phyloP scores from a whole-genome alignment of 805 yeast genomes.

The Starmerella apis region DNA sequence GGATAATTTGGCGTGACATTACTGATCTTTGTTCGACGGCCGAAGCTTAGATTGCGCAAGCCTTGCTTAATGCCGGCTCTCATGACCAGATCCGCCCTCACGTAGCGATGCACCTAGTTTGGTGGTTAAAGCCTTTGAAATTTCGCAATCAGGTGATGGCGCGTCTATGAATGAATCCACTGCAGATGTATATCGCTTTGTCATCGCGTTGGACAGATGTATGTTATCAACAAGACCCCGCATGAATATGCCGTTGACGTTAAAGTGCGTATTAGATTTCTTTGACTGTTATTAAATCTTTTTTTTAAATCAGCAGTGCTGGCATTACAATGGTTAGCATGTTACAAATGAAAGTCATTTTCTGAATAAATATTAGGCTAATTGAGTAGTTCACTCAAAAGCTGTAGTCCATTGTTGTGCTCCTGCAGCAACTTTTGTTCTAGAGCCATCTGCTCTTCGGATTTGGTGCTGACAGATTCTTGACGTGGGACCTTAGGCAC shows the following conservation, averaged over 20 bases:
- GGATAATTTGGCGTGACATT: neutral
- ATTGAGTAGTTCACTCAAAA: conserved; percentile 12
- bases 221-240: no score
- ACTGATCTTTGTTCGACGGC: neutral
- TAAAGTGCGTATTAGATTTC: no score
- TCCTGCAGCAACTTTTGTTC: conserved; percentile 6
- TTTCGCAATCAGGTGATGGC: neutral
- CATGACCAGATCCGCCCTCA: neutral
- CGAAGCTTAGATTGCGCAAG: conserved; percentile 7
- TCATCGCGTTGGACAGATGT: no score
- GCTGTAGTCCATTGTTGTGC: conserved; percentile 14
- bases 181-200: no score
- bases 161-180: no score
- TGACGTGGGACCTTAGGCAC: neutral
- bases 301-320: no score
- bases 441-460: neutral
- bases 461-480: no score
- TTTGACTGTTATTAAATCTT: no score
- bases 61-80: neutral
- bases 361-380: conserved; percentile 5
- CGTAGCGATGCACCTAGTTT: neutral
- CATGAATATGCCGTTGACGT: no score
- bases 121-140: neutral
- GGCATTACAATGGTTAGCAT: no score
- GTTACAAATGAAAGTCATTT: no score